These are phyloP conservation scores for Candida coleopterorum DNA, from an alignment of 805 yeast genomes.

Conservation along the genomic window DNA sequence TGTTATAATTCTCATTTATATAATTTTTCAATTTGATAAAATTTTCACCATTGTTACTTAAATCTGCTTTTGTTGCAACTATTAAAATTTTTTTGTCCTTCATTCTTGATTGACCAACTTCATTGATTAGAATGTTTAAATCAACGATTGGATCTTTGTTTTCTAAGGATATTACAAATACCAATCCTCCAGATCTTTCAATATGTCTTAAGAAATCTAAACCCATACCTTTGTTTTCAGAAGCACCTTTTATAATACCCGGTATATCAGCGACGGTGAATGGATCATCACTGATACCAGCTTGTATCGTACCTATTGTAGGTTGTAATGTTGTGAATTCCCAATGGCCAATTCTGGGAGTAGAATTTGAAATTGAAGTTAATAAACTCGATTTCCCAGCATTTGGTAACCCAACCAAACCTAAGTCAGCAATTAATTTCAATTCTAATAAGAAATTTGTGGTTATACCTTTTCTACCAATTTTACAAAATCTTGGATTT, in stretches of 20 bases:
- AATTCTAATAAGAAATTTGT: conserved; percentile 74
- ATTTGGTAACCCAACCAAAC: conserved; percentile 92
- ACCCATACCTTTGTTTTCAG: conserved; percentile 86
- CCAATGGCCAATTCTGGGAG: conserved; percentile 94
- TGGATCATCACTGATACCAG: conserved; percentile 58
- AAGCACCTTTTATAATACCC: conserved; percentile 88
- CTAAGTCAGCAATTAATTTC: conserved; percentile 86
- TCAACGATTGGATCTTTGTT: conserved; percentile 62
- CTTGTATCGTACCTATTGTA: conserved; percentile 78
- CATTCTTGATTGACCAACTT: conserved; percentile 65
- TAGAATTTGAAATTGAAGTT: conserved; percentile 81
- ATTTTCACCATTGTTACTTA: conserved; percentile 47
- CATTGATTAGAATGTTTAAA: conserved; percentile 56
- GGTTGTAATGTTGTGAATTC: conserved; percentile 93
- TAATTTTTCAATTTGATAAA: conserved; percentile 42
- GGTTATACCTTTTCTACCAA: conserved; percentile 68
- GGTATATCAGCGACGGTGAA: conserved; percentile 98
- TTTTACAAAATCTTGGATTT: conserved; percentile 84
- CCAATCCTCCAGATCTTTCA: conserved; percentile 86
- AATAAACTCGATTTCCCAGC: conserved; percentile 93
- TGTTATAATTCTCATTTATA: conserved; percentile 26
- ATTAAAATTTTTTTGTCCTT: conserved; percentile 61
- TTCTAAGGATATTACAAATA: conserved; percentile 79
- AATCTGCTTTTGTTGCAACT: conserved; percentile 93
- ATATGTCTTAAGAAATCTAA: conserved; percentile 87